Conservation (phyloP, 352 stramenopile species). For the Peronospora tabacina region DNA sequence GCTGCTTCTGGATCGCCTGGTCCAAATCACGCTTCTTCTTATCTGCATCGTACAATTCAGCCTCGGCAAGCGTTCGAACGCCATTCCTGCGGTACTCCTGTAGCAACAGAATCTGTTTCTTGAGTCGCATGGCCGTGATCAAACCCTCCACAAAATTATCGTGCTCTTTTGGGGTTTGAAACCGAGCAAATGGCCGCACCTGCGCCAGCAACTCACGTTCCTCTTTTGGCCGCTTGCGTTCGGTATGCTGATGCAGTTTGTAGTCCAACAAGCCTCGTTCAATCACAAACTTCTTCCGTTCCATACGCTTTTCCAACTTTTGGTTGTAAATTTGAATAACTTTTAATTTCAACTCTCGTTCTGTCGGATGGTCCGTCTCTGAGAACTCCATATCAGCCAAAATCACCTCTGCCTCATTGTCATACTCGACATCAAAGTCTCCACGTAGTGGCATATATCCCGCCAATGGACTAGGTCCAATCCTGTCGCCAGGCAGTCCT, state of each 20-base stretch:
- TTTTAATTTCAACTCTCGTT: slow-evolving; percentile 92
- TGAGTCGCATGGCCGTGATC: slow-evolving; percentile 85
- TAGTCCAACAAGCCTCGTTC: slow-evolving; percentile 90
- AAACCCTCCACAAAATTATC: slow-evolving; percentile 90
- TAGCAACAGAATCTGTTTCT: slow-evolving; percentile 94
- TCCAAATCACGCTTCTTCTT: slow-evolving; percentile 91
- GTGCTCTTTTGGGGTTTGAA: slow-evolving; percentile 90
- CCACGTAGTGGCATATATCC: slow-evolving; percentile 95
- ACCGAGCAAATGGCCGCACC: slow-evolving; percentile 92
- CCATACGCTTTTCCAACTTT: slow-evolving; percentile 91
- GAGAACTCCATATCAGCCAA: slow-evolving; percentile 94
- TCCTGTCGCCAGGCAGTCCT: slow-evolving; percentile 18
- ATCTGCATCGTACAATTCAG: slow-evolving; percentile 92
- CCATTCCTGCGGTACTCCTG: slow-evolving; percentile 94
- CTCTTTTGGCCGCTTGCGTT: slow-evolving; percentile 88
- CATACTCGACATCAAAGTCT: slow-evolving; percentile 97
- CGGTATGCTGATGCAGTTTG: slow-evolving; percentile 87
- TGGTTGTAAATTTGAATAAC: slow-evolving; percentile 96
- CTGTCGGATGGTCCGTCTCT: slow-evolving; percentile 84
- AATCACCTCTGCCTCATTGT: slow-evolving; percentile 95
- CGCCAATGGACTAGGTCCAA: slow-evolving; percentile 35
- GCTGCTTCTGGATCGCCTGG: slow-evolving; percentile 81
- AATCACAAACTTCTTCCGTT: slow-evolving; percentile 88
- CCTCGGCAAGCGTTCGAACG: slow-evolving; percentile 90
- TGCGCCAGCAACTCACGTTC: slow-evolving; percentile 92